Percentiles rank a stretch among this genome's conserved stretches.
phyloP scores from a whole-genome alignment of 2,329 filamentous ascomycete genomes.

The Colletotrichum sp. region DNA sequence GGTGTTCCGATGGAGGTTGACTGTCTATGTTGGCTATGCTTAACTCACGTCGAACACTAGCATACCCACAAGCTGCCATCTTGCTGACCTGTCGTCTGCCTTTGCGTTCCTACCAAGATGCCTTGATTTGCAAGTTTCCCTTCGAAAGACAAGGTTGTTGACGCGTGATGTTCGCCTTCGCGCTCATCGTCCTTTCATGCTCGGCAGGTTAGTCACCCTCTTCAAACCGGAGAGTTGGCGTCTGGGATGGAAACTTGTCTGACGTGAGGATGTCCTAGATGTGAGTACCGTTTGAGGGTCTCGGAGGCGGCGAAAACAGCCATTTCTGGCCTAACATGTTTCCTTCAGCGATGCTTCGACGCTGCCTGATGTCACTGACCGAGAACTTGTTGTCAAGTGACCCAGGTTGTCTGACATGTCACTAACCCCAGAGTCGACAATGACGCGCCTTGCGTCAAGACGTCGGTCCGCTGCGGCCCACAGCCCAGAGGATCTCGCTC shows the following conservation, averaged over 20 bases:
- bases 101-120: background rate
- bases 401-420: background rate
- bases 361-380: background rate
- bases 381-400: background rate
- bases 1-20: accelerated
- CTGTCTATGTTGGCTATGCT: background rate
- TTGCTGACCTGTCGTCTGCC: background rate
- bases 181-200: background rate
- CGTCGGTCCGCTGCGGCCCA: background rate
- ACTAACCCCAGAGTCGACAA: background rate
- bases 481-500: background rate
- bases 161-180: background rate
- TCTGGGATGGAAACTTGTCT: background rate
- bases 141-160: background rate
- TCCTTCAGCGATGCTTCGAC: background rate
- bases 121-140: background rate
- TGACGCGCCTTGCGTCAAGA: background rate
- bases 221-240: background rate
- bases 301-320: background rate
- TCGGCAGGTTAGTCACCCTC: background rate
- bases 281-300: background rate
- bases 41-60: background rate
- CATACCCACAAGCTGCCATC: background rate
- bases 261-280: background rate
- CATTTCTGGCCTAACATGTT: background rate